Conservation (phyloP, 192 early-diverging fungal genomes). For the Coemansia sp. region DNA sequence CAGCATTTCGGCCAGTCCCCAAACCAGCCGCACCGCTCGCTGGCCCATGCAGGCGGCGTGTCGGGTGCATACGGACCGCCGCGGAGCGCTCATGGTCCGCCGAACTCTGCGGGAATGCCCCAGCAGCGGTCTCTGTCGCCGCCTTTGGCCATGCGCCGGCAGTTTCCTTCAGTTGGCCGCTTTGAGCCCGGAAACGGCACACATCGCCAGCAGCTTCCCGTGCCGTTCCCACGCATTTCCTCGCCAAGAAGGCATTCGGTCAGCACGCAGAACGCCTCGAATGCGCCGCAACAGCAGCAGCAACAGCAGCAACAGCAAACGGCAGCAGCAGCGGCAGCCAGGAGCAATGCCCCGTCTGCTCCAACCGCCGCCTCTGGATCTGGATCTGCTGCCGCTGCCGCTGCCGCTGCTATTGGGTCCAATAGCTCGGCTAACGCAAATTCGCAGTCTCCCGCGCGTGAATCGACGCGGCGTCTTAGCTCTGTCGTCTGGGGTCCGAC, state of each 20-base stretch:
- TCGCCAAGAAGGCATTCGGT: constrained; percentile 30
- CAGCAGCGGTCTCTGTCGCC: constrained; percentile 43
- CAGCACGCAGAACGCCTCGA: background rate
- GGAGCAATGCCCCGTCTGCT: background rate
- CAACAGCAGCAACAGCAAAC: background rate
- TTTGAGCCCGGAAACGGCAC: constrained; percentile 22
- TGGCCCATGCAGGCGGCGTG: background rate
- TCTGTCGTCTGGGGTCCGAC: constrained; percentile 53
- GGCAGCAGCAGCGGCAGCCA: background rate
- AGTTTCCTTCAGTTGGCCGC: constrained; percentile 29
- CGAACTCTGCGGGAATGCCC: constrained; percentile 2
- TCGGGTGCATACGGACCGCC: constrained; percentile 15
- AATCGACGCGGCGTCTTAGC: constrained; percentile 52
- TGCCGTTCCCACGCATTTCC: constrained; percentile 52
- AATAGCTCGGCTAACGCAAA: constrained; percentile 4
- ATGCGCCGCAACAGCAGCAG: background rate
- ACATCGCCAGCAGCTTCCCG: constrained; percentile 38
- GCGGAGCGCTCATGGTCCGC: constrained; percentile 11
- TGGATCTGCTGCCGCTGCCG: background rate
- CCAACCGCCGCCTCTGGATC: background rate
- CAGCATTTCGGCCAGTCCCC: constrained; percentile 22
- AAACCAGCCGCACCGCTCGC: constrained; percentile 7
- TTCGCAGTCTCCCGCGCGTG: constrained; percentile 51
- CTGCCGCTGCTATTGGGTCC: constrained; percentile 3
- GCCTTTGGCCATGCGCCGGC: constrained; percentile 19